These are phyloP conservation scores for Penicillium psychrosexuale DNA, from an alignment of 2,329 filamentous ascomycete genomes.

Conservation along the genomic window DNA sequence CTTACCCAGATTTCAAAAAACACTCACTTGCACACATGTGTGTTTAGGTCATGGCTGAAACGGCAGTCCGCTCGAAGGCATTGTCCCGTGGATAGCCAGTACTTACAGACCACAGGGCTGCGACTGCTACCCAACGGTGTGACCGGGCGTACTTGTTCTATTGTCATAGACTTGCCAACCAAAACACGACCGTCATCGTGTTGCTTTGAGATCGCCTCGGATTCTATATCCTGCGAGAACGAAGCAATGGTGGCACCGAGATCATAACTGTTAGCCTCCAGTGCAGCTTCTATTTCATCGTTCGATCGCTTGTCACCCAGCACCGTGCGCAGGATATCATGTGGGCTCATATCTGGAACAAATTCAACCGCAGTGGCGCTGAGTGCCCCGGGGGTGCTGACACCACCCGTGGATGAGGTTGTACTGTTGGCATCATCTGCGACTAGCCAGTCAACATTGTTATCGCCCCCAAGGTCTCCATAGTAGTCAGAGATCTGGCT, in stretches of 20 bases:
- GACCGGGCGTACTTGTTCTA: conserved; percentile 66
- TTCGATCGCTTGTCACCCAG: conserved; percentile 84
- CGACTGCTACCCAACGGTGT: conserved; percentile 76
- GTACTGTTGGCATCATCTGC: conserved; percentile 80
- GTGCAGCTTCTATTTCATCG: conserved; percentile 88
- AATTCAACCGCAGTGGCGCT: conserved; percentile 83
- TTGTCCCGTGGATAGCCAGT: conserved; percentile 92
- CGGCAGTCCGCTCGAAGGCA: conserved; percentile 93
- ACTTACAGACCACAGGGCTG: conserved; percentile 91
- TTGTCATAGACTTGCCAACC: conserved; percentile 85
- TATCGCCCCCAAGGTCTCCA: conserved; percentile 83
- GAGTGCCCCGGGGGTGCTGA: conserved; percentile 64
- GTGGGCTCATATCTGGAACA: conserved; percentile 88
- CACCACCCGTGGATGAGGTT: conserved; percentile 70
- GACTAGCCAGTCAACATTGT: conserved; percentile 92
- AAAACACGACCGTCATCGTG: conserved; percentile 64
- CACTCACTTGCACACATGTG: conserved; percentile 95
- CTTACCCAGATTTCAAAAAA: neutral
- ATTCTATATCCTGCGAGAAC: conserved; percentile 71
- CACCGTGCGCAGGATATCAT: conserved; percentile 95
- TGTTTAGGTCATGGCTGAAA: conserved; percentile 94
- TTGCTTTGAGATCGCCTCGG: conserved; percentile 49
- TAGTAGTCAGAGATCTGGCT: conserved; percentile 80
- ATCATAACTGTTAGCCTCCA: conserved; percentile 88
- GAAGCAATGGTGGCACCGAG: conserved; percentile 86